Conservation (phyloP, 192 early-diverging fungal species). For the Entomortierella parvispora region DNA sequence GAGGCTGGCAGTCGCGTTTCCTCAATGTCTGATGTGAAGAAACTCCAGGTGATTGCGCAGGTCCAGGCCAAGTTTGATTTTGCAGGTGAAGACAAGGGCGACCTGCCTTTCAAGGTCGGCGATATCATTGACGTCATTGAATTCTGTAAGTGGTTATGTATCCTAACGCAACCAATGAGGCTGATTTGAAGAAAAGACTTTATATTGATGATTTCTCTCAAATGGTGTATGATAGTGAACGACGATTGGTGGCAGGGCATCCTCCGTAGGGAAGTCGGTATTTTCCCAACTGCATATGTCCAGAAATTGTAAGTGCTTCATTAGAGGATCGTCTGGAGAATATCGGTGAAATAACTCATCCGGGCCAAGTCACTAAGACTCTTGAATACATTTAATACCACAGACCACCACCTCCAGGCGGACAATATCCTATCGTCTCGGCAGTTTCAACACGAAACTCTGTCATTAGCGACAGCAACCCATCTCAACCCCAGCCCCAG, state of each 20-base stretch:
- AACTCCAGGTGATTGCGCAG: slow-evolving; percentile 44
- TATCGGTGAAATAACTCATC: too few relatives aligned
- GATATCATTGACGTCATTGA: slow-evolving; percentile 50
- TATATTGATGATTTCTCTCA: neutral
- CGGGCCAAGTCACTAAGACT: too few relatives aligned
- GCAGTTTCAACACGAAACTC: slow-evolving; percentile 41
- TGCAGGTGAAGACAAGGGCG: slow-evolving; percentile 43
- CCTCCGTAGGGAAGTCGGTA: slow-evolving; percentile 40
- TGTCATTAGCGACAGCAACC: neutral
- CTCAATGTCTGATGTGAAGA: slow-evolving; percentile 16
- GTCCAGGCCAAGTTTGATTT: slow-evolving; percentile 52
- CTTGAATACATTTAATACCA: neutral
- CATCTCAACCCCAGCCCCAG: neutral
- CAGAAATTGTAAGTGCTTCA: slow-evolving; percentile 24
- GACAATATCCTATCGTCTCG: slow-evolving; percentile 27
- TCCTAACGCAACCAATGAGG: neutral
- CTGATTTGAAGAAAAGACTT: neutral
- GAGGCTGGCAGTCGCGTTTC: slow-evolving; percentile 28
- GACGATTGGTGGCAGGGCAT: slow-evolving; percentile 49
- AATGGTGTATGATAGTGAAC: slow-evolving; percentile 23
- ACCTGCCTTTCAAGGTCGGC: slow-evolving; percentile 51
- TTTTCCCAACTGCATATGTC: slow-evolving; percentile 49
- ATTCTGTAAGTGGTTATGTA: slow-evolving; percentile 30
- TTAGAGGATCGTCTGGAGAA: neutral
- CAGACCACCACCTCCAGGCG: slow-evolving; percentile 21